Evolutionary conservation across 1,139 yeast genomes (phyloP).

Genomic region (Candida labiduridarum): DNA sequence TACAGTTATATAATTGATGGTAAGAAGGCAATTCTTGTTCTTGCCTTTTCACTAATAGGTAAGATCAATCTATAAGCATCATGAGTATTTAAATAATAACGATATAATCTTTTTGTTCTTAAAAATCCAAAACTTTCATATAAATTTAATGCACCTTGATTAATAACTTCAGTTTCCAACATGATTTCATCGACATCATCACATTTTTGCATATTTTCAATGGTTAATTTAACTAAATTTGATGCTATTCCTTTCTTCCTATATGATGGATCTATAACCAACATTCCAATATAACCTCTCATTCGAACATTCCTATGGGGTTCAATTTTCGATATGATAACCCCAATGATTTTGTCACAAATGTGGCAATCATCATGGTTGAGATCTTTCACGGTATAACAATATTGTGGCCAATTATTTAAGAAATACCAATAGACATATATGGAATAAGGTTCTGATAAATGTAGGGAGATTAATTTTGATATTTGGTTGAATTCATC

Average conservation of each 20-base stretch:
- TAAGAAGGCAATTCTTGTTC: constrained; percentile 36
- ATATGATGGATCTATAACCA: constrained; percentile 73
- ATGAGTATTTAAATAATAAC: constrained; percentile 88
- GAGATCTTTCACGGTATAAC: constrained; percentile 35
- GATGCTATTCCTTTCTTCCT: constrained; percentile 86
- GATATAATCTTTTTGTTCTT: constrained; percentile 74
- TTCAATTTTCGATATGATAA: constrained; percentile 83
- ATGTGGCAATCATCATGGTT: constrained; percentile 6
- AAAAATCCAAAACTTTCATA: constrained; percentile 90
- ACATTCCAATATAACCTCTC: constrained; percentile 95
- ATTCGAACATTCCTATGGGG: constrained; percentile 69
- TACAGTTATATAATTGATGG: constrained; percentile 15
- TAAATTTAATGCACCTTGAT: constrained; percentile 70
- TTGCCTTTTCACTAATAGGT: constrained; percentile 34
- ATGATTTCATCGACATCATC: constrained; percentile 81
- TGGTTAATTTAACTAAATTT: constrained; percentile 60
- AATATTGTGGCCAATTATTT: constrained; percentile 50
- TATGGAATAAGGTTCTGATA: constrained; percentile 51
- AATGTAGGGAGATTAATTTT: constrained; percentile 34
- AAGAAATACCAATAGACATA: constrained; percentile 53
- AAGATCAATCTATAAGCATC: constrained; percentile 84
- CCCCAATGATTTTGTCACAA: constrained; percentile 55
- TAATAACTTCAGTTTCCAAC: constrained; percentile 88
- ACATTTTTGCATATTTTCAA: constrained; percentile 63
- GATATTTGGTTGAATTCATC: constrained; percentile 36